These are phyloP conservation scores for Chrysoporthe puriensis DNA, from an alignment of 2,329 filamentous ascomycete genomes.

Conservation along the genomic window DNA sequence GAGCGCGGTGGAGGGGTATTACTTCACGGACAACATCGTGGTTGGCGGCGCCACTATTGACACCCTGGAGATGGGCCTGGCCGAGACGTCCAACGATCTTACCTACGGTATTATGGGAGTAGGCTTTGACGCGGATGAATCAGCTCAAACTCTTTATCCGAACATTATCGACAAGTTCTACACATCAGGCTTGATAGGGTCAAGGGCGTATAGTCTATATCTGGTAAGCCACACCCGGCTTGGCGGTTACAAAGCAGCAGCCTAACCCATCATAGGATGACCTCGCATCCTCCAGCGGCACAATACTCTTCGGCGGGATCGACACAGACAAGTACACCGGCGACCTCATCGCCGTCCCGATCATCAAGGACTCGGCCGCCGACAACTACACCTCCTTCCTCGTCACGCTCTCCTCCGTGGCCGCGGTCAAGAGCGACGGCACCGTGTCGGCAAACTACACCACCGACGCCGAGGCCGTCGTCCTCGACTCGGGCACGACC, in stretches of 20 bases:
- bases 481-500: slow-evolving; percentile 71
- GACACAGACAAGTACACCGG: slow-evolving; percentile 70
- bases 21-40: slow-evolving; percentile 58
- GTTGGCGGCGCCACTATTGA: slow-evolving; percentile 55
- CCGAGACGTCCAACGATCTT: slow-evolving; percentile 49
- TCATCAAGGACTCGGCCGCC: slow-evolving; percentile 50
- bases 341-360: slow-evolving; percentile 57
- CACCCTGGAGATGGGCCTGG: slow-evolving; percentile 60
- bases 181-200: slow-evolving; percentile 62
- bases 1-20: slow-evolving; percentile 58
- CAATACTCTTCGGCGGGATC: slow-evolving; percentile 72
- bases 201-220: slow-evolving; percentile 71
- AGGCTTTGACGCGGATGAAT: slow-evolving; percentile 57
- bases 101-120: slow-evolving; percentile 62
- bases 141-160: slow-evolving; percentile 48
- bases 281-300: slow-evolving; percentile 59
- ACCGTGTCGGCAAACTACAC: slow-evolving; percentile 37
- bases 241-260: neutral
- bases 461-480: slow-evolving; percentile 41
- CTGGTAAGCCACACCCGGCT: slow-evolving; percentile 35
- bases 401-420: slow-evolving; percentile 41
- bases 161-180: slow-evolving; percentile 70
- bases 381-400: slow-evolving; percentile 46
- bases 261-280: slow-evolving; percentile 40
- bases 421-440: slow-evolving; percentile 45